Evolutionary conservation across 2,329 filamentous ascomycete genomes (phyloP).

Genomic region (Trichoderma sp.): DNA sequence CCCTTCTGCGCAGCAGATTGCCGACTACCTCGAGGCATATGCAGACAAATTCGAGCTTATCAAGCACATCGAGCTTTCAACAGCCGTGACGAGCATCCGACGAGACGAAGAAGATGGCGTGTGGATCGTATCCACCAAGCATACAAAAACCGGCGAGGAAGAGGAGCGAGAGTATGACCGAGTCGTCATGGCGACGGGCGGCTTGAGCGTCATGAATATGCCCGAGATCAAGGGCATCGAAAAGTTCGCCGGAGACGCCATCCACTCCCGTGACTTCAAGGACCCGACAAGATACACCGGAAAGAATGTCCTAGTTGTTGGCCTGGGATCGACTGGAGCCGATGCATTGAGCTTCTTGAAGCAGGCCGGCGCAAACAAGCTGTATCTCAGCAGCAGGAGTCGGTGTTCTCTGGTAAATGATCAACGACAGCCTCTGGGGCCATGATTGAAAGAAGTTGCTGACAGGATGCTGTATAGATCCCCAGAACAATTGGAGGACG

Average conservation of each 20-base stretch:
- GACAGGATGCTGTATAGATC: not conserved
- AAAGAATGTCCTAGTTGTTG: slow-evolving; percentile 46
- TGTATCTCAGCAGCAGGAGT: slow-evolving; percentile 44
- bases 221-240: slow-evolving; percentile 38
- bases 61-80: slow-evolving; percentile 29
- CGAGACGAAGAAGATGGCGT: slow-evolving; percentile 27
- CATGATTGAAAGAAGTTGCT: not conserved
- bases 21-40: slow-evolving; percentile 34
- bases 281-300: slow-evolving; percentile 33
- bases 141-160: slow-evolving; percentile 24
- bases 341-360: slow-evolving; percentile 32
- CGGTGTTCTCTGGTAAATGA: slow-evolving; percentile 28
- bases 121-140: slow-evolving; percentile 32
- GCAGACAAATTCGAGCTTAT: slow-evolving; percentile 31
- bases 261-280: slow-evolving; percentile 41
- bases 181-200: slow-evolving; percentile 36
- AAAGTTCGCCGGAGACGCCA: slow-evolving; percentile 37
- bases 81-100: slow-evolving; percentile 26
- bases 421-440: not conserved
- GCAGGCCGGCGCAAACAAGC: slow-evolving; percentile 34
- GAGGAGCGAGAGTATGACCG: slow-evolving; percentile 34
- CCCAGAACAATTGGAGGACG: slow-evolving; percentile 6
- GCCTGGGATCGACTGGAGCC: slow-evolving; percentile 39
- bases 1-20: slow-evolving; percentile 29
- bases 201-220: slow-evolving; percentile 33